Conservation (phyloP, 306 rosid species). For the Prunus armeniaca region DNA sequence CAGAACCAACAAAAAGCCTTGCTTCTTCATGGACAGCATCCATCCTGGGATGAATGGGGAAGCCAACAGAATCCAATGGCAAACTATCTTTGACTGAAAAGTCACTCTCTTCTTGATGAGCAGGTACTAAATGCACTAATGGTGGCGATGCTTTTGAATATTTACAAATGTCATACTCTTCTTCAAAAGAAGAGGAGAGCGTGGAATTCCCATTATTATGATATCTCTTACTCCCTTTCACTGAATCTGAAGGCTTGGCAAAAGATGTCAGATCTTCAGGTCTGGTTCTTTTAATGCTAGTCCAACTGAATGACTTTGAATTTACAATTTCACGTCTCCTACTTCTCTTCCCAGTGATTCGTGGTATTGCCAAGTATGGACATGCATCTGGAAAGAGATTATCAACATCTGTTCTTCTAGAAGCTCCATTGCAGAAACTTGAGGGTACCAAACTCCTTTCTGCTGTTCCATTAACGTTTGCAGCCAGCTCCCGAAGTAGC, state of each 20-base stretch:
- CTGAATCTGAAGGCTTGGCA: constrained; percentile 31
- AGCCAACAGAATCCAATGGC: constrained; percentile 29
- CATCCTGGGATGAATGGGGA: constrained; percentile 29
- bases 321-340: constrained; percentile 34
- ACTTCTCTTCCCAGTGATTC: constrained; percentile 60
- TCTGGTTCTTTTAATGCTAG: constrained; percentile 35
- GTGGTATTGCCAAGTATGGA: constrained; percentile 28
- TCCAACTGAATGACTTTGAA: constrained; percentile 24
- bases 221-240: constrained; percentile 26
- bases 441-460: constrained; percentile 41
- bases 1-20: constrained; percentile 23
- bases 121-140: constrained; percentile 19
- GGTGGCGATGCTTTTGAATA: constrained; percentile 23
- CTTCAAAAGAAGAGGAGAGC: constrained; percentile 26
- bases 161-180: constrained; percentile 20
- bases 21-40: constrained; percentile 23
- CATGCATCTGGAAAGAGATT: constrained; percentile 27
- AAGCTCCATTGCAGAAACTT: constrained; percentile 29
- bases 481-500: constrained; percentile 68
- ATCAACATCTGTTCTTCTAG: constrained; percentile 33
- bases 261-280: constrained; percentile 30
- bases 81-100: constrained; percentile 35
- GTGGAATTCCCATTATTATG: constrained; percentile 22
- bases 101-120: constrained; percentile 28
- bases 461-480: constrained; percentile 54